Evolutionary conservation across 2,329 filamentous ascomycete genomes (phyloP).

Genomic region (Colletotrichum sp.): DNA sequence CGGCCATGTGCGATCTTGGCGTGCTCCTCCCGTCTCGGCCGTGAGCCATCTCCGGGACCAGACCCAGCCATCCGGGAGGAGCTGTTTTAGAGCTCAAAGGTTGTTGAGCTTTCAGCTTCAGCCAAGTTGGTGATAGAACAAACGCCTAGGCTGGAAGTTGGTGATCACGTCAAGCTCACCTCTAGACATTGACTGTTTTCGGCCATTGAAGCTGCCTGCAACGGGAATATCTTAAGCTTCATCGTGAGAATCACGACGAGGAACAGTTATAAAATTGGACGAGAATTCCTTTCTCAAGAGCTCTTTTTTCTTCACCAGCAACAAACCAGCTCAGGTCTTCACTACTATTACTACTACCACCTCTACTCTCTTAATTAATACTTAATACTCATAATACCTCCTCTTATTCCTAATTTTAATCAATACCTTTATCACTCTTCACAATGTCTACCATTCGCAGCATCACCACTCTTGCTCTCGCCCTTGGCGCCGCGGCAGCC

Average conservation of each 20-base stretch:
- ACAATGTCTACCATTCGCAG: constrained; percentile 6
- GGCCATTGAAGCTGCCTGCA: background rate
- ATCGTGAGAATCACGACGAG: background rate
- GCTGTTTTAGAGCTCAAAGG: background rate
- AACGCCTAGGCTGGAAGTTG: background rate
- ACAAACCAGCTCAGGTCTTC: constrained; percentile 2
- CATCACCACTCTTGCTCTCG: background rate
- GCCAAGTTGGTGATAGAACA: background rate
- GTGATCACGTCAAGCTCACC: background rate
- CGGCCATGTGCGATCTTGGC: background rate
- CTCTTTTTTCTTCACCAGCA: background rate
- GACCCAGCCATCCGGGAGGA: background rate
- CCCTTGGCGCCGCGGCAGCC: background rate
- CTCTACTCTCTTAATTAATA: background rate
- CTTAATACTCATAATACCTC: background rate
- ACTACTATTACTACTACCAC: background rate
- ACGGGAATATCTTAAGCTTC: background rate
- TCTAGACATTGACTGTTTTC: background rate
- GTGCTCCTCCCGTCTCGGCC: background rate
- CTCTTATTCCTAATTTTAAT: background rate
- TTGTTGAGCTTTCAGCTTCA: background rate
- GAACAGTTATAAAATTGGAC: background rate
- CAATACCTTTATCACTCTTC: background rate
- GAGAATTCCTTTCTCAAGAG: background rate
- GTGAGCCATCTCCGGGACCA: background rate